Base-by-base conservation (phyloP, 495 filamentous ascomycete genomes). In the Halenospora varia region DNA sequence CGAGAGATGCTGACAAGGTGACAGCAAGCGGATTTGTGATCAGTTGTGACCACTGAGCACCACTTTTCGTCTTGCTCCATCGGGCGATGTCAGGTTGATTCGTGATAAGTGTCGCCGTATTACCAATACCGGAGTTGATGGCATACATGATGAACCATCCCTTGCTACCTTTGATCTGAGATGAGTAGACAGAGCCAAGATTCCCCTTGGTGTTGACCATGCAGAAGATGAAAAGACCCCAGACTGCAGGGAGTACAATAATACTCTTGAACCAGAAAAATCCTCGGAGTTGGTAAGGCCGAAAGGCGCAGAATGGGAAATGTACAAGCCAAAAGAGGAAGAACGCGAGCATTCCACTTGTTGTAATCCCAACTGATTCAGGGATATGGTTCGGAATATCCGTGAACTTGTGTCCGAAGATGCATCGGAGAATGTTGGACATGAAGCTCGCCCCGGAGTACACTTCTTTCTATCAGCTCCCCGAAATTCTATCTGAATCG, bases 311-410 rank as follows among this genome's bases (percentile, higher is more conserved):
- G 58, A 76, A 73, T 24, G 73, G 71, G 22, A 78, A 59, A 52
- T 77, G 75, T 4, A 74, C 55, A 9, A 75, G 57, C 76, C 76
- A 79, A 62, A 76, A 77, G 10, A 79, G 51, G 63, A 79, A 68
- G 62, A 75, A 77, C 3, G 68, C 62, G 25, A 76, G 57, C 71
- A 79, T 74, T 40, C 66, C 67, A 20, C 20, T 64, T 11, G 70
- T 73, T 18, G 71, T 69, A 48, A 77, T 76, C 18, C 74, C 74
- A 17, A 69, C 59, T n/a, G 62, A 64, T 13, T 48, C 67, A 0
- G 74, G 68, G 19, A 70, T 65, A 50, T 68, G 63, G 53, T 73
- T 73, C n/a, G 71, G 70, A 26, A 76, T 72, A 52, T 72, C 62
- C 45, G 62, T 70, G 19, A 48, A 65, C 1, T 40, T 40, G 13